Evolutionary conservation across 495 filamentous ascomycete genomes (phyloP), one percentile per base, ranked within the genome.

Genomic region (Penicillium waksmanii): DNA sequence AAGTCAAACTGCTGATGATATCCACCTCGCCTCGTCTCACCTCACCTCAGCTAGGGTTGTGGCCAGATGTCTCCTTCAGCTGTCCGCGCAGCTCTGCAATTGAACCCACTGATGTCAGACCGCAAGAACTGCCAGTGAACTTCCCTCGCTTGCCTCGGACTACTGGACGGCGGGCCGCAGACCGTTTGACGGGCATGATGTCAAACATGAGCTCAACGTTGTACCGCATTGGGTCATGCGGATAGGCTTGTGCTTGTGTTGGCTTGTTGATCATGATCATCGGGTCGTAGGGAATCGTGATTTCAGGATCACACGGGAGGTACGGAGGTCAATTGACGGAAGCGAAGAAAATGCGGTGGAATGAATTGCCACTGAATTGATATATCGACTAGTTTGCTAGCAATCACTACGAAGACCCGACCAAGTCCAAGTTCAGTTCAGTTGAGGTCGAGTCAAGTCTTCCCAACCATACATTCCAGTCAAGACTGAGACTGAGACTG

Each of bases 371-470:
- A 43, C 40, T 43, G 40, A 18, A 43, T 51, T 51, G 27, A 51
- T 51, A 33, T 18, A 35, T 51, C 23, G 27, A 51, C 49, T 51
- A 36, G 49, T 35, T 51, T 34, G 49, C 47, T 49, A 49, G 40
- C 40, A 43, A 43, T 43, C 40, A 43, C 40, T 43, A 43, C 40
- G 40, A 43, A 9, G 35, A 8, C 35, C 13, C 11, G 35, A 38
- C 35, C 35, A 38, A 38, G 35, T 38, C 6, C 25, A 27, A 27
- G 25, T 27, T 27, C 25, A 27, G 25, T 5, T 7, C 25, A 38
- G 35, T 38, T 12, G 8, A 8, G 11, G 13, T 12, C 35, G 11
- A 7, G 35, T 11, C 35, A 38, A 38, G 35, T 11, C 35, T 12
- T 11, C 10, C 35, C 10, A 15, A 18, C 42, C n/a, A 44, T 9